These are phyloP conservation scores for Arabidopsis hybrid DNA, from an alignment of 441 rosid genomes.

Conservation along the genomic window DNA sequence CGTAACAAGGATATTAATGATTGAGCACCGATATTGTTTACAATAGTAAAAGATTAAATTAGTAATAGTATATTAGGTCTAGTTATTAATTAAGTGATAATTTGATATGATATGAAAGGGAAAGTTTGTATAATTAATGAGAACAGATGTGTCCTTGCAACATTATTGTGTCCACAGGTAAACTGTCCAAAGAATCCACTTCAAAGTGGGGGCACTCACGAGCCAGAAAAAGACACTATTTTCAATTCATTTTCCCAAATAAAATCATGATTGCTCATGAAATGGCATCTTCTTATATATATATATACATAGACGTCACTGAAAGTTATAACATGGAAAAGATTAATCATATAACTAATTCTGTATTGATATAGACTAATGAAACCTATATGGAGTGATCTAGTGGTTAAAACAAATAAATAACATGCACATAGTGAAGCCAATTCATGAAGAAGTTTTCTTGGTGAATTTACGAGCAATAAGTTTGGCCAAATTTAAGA, in stretches of 20 bases:
- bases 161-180: constrained; percentile 50
- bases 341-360: background rate
- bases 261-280: constrained; percentile 44
- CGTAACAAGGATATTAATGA: constrained; percentile 45
- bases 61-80: constrained; percentile 24
- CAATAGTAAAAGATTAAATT: constrained; percentile 20
- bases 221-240: constrained; percentile 40
- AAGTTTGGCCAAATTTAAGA: background rate
- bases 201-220: constrained; percentile 51
- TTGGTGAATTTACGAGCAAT: too few relatives aligned
- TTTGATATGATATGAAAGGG: constrained; percentile 41
- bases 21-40: constrained; percentile 39
- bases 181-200: constrained; percentile 50
- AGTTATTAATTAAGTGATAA: constrained; percentile 41
- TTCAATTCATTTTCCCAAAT: constrained; percentile 32
- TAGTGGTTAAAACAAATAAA: too few relatives aligned
- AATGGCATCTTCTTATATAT: constrained; percentile 39
- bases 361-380: too few relatives aligned
- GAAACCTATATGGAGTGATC: too few relatives aligned
- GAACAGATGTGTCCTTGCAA: constrained; percentile 45
- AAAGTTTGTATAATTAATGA: constrained; percentile 41
- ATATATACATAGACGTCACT: constrained; percentile 2
- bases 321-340: background rate
- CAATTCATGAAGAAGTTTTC: too few relatives aligned
- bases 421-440: too few relatives aligned